phyloP scores from a whole-genome alignment of 1,284 basidiomycete genomes.

The Rhodofomes roseus region DNA sequence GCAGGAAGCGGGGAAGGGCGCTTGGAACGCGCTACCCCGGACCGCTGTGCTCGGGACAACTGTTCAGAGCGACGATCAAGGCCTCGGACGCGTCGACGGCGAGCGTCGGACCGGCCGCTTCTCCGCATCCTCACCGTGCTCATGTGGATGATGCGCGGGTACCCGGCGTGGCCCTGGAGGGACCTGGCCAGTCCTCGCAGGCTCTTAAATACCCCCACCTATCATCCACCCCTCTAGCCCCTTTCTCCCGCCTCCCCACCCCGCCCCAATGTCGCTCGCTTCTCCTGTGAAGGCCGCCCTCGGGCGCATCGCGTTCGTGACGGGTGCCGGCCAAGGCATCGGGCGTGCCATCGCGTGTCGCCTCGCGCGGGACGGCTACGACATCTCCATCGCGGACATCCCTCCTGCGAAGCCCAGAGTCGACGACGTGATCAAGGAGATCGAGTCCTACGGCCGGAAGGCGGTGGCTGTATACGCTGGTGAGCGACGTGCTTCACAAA shows the following conservation, averaged over 20 bases:
- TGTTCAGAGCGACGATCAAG: not conserved
- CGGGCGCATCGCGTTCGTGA: constrained; percentile 35
- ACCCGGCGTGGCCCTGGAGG: too few species aligned
- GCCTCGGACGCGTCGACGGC: not conserved
- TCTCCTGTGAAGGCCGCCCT: constrained; percentile 28
- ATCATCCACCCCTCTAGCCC: not conserved
- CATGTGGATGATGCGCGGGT: not conserved
- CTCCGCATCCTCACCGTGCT: not conserved
- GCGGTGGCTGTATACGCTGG: constrained; percentile 30
- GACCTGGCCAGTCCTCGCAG: not conserved
- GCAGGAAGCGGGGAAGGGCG: not conserved
- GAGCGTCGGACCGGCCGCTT: constrained; percentile 1
- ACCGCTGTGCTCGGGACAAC: not conserved
- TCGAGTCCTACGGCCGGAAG: constrained; percentile 30
- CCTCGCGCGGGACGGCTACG: constrained; percentile 38
- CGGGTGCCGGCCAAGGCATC: constrained; percentile 40
- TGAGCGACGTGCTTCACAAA: constrained; percentile 7
- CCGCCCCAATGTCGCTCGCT: constrained; percentile 16
- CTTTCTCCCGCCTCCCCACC: not conserved
- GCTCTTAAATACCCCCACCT: not conserved
- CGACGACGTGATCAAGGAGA: constrained; percentile 28
- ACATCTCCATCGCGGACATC: constrained; percentile 37
- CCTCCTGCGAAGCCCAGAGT: constrained; percentile 26
- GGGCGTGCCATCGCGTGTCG: constrained; percentile 39
- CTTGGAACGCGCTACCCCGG: not conserved